phyloP scores from a whole-genome alignment of 306 rosid genomes.

The Cucumis hystrix region DNA sequence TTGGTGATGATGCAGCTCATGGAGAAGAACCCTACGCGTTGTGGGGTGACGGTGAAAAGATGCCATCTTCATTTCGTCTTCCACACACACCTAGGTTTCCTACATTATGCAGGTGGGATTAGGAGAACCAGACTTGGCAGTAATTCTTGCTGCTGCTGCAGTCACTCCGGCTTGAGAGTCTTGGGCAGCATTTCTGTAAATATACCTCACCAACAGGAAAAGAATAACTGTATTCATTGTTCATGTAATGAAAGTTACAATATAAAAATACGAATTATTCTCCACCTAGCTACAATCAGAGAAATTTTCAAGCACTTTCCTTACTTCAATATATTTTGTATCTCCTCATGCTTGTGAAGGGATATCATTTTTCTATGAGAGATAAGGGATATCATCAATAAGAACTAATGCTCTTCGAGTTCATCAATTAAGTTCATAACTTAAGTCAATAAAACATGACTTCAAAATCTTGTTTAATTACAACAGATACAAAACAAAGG shows the following conservation, averaged over 20 bases:
- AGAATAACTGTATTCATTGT: neutral
- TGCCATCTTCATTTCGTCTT: conserved; percentile 14
- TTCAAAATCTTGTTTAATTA: neutral
- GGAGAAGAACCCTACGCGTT: conserved; percentile 68
- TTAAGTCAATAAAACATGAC: neutral
- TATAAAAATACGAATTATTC: neutral
- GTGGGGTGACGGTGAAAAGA: conserved; percentile 70
- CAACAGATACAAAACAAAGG: neutral
- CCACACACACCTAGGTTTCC: conserved; percentile 21
- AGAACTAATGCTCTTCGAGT: neutral
- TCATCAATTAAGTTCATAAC: neutral
- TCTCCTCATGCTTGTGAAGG: neutral
- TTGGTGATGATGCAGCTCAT: conserved; percentile 62
- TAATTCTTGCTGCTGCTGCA: conserved; percentile 1
- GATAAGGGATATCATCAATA: neutral
- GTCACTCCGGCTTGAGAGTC: neutral
- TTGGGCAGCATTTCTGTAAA: neutral
- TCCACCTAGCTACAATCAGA: neutral
- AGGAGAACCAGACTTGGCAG: neutral
- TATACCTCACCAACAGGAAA: neutral
- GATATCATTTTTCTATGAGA: neutral
- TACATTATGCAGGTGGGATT: conserved; percentile 15
- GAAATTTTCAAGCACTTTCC: neutral
- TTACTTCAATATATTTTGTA: neutral
- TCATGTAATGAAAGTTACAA: neutral